Evolutionary conservation across 148 eudicot genomes (phyloP), one percentile per base, ranked within the genome.

Genomic region (Camellia lanceoleosa): DNA sequence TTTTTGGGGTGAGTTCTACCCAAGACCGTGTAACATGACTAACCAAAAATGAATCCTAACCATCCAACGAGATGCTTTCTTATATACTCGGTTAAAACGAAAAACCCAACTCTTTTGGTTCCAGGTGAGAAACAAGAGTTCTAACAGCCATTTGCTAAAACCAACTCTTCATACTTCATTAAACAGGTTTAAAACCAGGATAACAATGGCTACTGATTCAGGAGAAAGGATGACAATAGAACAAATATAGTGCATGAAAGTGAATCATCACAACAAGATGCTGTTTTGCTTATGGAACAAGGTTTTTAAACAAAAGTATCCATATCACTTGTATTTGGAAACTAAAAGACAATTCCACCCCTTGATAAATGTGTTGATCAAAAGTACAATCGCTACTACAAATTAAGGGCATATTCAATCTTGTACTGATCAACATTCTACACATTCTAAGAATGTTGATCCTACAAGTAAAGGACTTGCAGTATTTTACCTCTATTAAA

Each of bases 281-380:
- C 62, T 73, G n/a, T 20, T 0, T 23, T 73, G 62, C 46, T 52
- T 72, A 16, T 52, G 20, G 41, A 72, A 72, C 23, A 72, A 51
- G 75, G 60, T 12, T 52, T 43, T 52, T 51, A 51, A 72, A 43
- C 44, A 72, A 72, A 72, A 72, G 23, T 49, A 70, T 30, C 55
- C 10, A 30, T 2, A 68, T 68, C 9, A 38, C 43, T 51, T 41
- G 14, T 20, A 72, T 23, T 20, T 72, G 55, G 60, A 52, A 52
- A 23, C 3, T 23, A 23, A 23, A 23, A 23, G 23, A 23, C 23
- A 23, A 23, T 23, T 23, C 23, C 23, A 23, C 23, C 23, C 23
- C 9, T 52, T 23, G 72, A 68, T 68, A 42, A 15, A 68, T 68
- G 72, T 51, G 11, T 12, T 51, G 16, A 18, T 47, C 23, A 23